Conservation (phyloP, 2,329 filamentous ascomycete genomes). For the Phoma sp. region DNA sequence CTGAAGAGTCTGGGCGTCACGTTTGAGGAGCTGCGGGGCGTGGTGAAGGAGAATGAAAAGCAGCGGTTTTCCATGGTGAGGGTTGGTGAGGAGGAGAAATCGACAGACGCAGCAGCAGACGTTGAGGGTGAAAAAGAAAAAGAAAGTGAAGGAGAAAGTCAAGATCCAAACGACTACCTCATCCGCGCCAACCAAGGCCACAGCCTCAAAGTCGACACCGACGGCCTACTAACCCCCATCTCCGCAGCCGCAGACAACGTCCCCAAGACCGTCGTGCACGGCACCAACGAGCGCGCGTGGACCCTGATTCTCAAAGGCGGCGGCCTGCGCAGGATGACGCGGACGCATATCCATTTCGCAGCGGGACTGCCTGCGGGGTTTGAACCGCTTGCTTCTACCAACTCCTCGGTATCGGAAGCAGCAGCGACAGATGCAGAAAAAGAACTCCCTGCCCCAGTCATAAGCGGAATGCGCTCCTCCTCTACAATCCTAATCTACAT, state of each 20-base stretch:
- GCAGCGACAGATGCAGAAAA: too few species aligned
- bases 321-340: constrained; percentile 78
- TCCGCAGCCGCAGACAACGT: constrained; percentile 61
- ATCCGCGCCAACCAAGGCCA: constrained; percentile 98
- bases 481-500: constrained; percentile 73
- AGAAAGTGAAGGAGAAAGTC: background rate
- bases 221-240: constrained; percentile 72
- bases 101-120: too few species aligned
- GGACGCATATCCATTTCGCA: constrained; percentile 91
- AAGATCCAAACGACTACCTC: constrained; percentile 71
- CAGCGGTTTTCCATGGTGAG: constrained; percentile 84
- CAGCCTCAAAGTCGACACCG: constrained; percentile 77
- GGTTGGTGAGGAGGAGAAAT: constrained; percentile 31
- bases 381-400: constrained; percentile 20
- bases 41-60: constrained; percentile 82
- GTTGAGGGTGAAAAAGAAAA: too few species aligned
- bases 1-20: constrained; percentile 75
- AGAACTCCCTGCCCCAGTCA: constrained; percentile 54
- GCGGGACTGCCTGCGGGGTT: constrained; percentile 68
- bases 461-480: constrained; percentile 78
- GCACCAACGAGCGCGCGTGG: constrained; percentile 87
- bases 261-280: constrained; percentile 77
- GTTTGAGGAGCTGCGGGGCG: constrained; percentile 72
- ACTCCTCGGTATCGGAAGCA: background rate
- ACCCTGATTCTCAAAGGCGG: constrained; percentile 74